Evolutionary conservation across 2,329 filamentous ascomycete species (phyloP), one percentile per base, ranked within the genome.

Genomic region (Aphanocladium album): DNA sequence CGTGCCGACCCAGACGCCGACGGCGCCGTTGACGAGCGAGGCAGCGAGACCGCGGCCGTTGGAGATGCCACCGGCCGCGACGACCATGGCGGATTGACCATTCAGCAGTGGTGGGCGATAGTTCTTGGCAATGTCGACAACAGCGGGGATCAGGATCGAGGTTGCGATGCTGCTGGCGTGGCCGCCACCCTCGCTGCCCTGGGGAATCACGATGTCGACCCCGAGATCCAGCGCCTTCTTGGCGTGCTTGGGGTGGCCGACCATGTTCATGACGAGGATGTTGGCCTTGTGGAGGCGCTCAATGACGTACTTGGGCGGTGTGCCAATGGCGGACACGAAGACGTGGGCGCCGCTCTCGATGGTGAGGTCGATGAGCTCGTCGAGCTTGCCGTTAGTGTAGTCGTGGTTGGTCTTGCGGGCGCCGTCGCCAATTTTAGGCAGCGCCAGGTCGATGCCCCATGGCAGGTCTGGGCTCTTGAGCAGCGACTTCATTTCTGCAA

Each of bases 201-300:
- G 93, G 2, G 93, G 88, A 72, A 92, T 96, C 6, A 98, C 83
- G 65, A 97, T 88, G 75, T 98, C 93, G 11, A 96, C 91, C 47
- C 93, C 93, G 0, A 88, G 84, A 54, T 91, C 85, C 4, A 98
- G 79, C 2, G 93, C 93, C 77, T 97, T 97, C 72, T 88, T 84
- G 1, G 93, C 93, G 73, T 98, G 93, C 72, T 89, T 91, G 2
- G 93, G 93, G 68, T 93, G 90, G 0, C 93, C 93, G 21, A 97
- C 92, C 93, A 97, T 97, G 74, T 97, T 97, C 92, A 97, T 97
- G 39, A 97, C 82, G 62, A 96, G 72, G 45, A 98, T 89, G 0
- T 89, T 90, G 0, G 89, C 88, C 9, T 82, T 80, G 70, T 98
- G 93, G 49, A 98, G 80, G 50, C 86, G 78, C 66, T 90, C 86